Evolutionary conservation across 2,329 filamentous ascomycete species (phyloP).

Genomic region (Sarocladium strictum): DNA sequence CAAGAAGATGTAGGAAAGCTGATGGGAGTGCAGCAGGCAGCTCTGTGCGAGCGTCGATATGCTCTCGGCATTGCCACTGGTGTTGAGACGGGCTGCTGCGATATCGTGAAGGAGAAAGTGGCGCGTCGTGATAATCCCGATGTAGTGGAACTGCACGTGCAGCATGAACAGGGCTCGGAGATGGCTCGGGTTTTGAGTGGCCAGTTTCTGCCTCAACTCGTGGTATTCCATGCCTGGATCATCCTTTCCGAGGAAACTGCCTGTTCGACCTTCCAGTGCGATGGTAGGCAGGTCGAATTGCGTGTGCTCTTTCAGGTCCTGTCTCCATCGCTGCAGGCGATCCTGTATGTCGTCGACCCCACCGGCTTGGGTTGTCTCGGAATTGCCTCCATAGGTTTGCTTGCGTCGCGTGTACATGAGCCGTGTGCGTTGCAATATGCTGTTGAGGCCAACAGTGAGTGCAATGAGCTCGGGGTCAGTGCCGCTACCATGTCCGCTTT

Average conservation of each 20-base stretch:
- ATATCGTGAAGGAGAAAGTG: conserved; percentile 22
- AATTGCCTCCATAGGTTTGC: conserved; percentile 1
- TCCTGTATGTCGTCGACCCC: conserved; percentile 16
- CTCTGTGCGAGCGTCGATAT: conserved; percentile 14
- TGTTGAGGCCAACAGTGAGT: conserved; percentile 25
- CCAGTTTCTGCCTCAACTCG: conserved; percentile 9
- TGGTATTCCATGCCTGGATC: conserved; percentile 17
- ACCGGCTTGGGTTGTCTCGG: not conserved
- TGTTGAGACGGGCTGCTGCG: not conserved
- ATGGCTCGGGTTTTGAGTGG: not conserved
- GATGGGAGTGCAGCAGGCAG: conserved; percentile 25
- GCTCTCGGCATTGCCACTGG: not conserved
- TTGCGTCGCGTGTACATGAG: conserved; percentile 14
- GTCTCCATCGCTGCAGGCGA: conserved; percentile 20
- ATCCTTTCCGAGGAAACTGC: not conserved
- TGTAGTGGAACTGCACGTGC: conserved; percentile 27
- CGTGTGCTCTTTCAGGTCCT: conserved; percentile 14
- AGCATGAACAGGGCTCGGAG: conserved; percentile 23
- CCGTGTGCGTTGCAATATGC: conserved; percentile 21
- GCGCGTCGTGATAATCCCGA: conserved; percentile 25
- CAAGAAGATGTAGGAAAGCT: conserved; percentile 24
- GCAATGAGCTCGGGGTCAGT: conserved; percentile 23
- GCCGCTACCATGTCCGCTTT: conserved; percentile 20
- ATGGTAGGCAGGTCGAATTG: conserved; percentile 18
- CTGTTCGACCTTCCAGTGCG: not conserved